Base-by-base conservation (phyloP, 371 early-diverging fungal species). In the Catenaria anguillulae region DNA sequence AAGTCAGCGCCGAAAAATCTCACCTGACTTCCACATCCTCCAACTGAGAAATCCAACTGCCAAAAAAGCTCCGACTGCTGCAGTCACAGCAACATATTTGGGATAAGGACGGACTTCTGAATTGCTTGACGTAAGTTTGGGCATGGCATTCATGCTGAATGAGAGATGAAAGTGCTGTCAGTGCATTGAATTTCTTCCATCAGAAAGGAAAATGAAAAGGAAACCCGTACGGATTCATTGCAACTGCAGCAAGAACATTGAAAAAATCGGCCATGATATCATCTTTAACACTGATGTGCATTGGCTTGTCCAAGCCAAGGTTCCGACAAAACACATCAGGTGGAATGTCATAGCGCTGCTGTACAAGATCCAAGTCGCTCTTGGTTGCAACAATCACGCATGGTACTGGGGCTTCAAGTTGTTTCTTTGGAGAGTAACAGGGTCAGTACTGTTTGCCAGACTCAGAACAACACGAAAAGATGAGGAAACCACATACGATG, bases 271-370 rank as follows among this genome's bases (percentile, higher is more conserved):
- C 92, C 71, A 84, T 84, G 67, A 88, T 84, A 36, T 79, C 75
- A 29, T 86, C 80, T 66, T 88, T 89, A 6, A 92, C 89, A 8
- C 92, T 91, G 19, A 93, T 85, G 63, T 85, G 85, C 23, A 95
- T 73, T 12, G 97, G 97, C 19, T 86, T 84, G 13, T 84, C 80
- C 4, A 97, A 76, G 5, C 87, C 86, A 6, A 92, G 72, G 36
- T 81, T 77, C 26, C 91, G 83, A 67, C 95, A 94, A 70, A 90
- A 97, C 5, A 84, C 87, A 65, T 94, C 96, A 0, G 95, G 97
- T 52, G 90, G 93, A 31, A 85, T 76, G 29, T 84, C 85, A 62
- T 81, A 78, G 23, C 87, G 72, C 71, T 86, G 87, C 37, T 86
- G 85, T 1, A 93, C 95, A 24, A 87, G 70, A 67, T 93, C 94